Evolutionary conservation across 495 filamentous ascomycete genomes (phyloP).

Genomic region (Penicillium cosmopolitanum): DNA sequence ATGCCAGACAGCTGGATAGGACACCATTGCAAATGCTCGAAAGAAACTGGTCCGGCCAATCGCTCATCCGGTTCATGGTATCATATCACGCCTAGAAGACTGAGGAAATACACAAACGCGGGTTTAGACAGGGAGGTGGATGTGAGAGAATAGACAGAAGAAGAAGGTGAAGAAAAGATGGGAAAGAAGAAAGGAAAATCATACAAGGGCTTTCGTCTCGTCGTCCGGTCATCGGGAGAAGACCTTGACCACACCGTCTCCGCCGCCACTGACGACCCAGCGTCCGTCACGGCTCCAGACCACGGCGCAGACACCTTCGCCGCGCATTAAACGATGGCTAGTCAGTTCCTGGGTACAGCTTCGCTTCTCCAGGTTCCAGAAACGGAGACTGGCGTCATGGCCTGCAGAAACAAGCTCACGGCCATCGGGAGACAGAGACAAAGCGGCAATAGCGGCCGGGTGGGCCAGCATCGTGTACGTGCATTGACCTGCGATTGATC

Average conservation of each 20-base stretch:
- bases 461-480: conserved; percentile 98
- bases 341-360: conserved; percentile 93
- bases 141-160: conserved; percentile 12
- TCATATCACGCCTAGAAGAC: conserved; percentile 36
- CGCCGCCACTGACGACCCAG: conserved; percentile 92
- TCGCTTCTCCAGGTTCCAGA: conserved; percentile 97
- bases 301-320: conserved; percentile 90
- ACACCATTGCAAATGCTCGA: conserved; percentile 51
- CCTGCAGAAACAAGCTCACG: conserved; percentile 94
- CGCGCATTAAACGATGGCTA: conserved; percentile 86
- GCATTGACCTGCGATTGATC: conserved; percentile 78
- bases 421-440: conserved; percentile 89
- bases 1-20: conserved; percentile 38
- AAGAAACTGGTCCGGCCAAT: conserved; percentile 42
- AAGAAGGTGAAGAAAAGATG: conserved; percentile 22
- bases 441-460: conserved; percentile 84
- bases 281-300: conserved; percentile 93
- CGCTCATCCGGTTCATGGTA: conserved; percentile 49
- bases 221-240: conserved; percentile 64
- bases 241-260: conserved; percentile 97
- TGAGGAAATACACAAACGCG: conserved; percentile 24
- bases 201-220: conserved; percentile 40
- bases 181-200: conserved; percentile 30
- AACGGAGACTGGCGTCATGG: conserved; percentile 90
- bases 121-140: conserved; percentile 1